A percentile compares a stretch with the other conserved stretches of the same genome.
phyloP scores from a whole-genome alignment of 192 early-diverging fungal species.

The Paraglomus occultum region DNA sequence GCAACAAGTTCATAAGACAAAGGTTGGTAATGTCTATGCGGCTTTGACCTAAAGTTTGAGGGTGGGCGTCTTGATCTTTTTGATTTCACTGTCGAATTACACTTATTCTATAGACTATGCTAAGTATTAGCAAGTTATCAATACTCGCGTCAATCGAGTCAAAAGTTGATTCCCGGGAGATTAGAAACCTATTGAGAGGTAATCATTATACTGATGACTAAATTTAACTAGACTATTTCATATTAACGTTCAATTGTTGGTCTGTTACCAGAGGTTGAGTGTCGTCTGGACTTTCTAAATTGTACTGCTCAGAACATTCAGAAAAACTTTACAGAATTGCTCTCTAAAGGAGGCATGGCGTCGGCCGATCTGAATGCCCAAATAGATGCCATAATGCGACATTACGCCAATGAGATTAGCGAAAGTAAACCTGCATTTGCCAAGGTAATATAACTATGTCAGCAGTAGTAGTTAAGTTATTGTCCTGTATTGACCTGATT shows the following conservation, averaged over 20 bases:
- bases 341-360: background rate
- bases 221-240: too few species aligned
- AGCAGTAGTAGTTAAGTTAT: background rate
- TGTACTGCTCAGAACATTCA: background rate
- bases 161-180: background rate
- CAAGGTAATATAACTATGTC: slow-evolving; percentile 5
- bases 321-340: background rate
- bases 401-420: background rate
- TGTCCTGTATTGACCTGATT: too few species aligned
- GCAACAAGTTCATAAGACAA: background rate
- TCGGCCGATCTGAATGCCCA: background rate
- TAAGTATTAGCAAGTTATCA: slow-evolving; percentile 18
- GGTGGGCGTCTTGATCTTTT: too few species aligned
- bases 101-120: slow-evolving; percentile 1
- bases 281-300: background rate
- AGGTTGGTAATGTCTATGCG: background rate
- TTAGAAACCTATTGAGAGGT: too few species aligned
- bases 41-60: background rate
- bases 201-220: too few species aligned
- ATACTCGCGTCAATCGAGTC: background rate
- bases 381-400: slow-evolving; percentile 2
- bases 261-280: background rate
- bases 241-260: too few species aligned
- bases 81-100: background rate
- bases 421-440: background rate